Percentiles rank a stretch among this genome's conserved stretches.
Evolutionary conservation across 192 early-diverging fungal genomes (phyloP).

Genomic region (Obelidium mucronatum): DNA sequence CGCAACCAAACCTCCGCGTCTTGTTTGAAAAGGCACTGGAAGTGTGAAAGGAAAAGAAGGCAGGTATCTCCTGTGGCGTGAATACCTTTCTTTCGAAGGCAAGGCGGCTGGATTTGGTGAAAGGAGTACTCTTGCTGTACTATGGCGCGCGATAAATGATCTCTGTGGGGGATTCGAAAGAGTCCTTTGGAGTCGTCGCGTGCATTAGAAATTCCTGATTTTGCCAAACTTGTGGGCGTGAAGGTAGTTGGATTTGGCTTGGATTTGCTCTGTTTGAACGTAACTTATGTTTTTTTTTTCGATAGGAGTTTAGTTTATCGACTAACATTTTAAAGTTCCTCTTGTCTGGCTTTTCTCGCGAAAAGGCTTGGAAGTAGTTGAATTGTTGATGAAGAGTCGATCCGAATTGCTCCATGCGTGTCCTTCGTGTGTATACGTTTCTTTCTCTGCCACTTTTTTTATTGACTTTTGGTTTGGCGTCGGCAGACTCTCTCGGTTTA

Average conservation of each 20-base stretch:
- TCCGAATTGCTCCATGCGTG: constrained; percentile 4
- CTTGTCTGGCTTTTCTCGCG: neutral
- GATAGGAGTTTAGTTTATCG: neutral
- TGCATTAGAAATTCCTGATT: neutral
- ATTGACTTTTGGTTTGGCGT: neutral
- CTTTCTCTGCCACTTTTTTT: neutral
- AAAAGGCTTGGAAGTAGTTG: neutral
- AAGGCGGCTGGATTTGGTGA: neutral
- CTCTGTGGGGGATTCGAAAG: neutral
- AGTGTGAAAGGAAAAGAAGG: neutral
- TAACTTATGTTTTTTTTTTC: too few species aligned
- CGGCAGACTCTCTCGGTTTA: constrained; percentile 5
- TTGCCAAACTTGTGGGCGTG: neutral
- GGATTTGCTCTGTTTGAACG: too few species aligned
- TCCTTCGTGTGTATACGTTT: neutral
- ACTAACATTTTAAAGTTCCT: too few species aligned
- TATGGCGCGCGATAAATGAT: constrained; percentile 22
- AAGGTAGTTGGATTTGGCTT: too few species aligned
- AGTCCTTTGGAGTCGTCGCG: neutral
- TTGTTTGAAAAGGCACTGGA: constrained; percentile 14
- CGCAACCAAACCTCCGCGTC: neutral
- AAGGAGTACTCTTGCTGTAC: neutral
- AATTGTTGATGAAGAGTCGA: constrained; percentile 7
- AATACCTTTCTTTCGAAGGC: neutral
- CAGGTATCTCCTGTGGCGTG: constrained; percentile 16